phyloP scores from a whole-genome alignment of 805 yeast species.

The Candida succiphila region DNA sequence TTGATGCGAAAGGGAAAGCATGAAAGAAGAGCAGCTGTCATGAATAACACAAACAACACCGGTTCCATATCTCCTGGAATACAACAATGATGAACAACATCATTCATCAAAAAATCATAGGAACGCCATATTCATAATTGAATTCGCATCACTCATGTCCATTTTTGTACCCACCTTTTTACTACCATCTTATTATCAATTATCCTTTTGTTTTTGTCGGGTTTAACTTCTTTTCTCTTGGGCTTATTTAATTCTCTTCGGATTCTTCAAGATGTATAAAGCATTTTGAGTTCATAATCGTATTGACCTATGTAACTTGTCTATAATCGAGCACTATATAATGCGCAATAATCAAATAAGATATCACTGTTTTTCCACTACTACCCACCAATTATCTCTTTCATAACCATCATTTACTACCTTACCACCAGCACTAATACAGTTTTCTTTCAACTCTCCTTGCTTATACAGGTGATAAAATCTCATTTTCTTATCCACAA shows the following conservation, averaged over 20 bases:
- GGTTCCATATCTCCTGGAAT: slow-evolving; percentile 8
- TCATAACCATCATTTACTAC: slow-evolving; percentile 77
- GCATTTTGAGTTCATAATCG: not conserved
- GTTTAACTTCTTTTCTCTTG: too few species aligned
- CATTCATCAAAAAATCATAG: slow-evolving; percentile 7
- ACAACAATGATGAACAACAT: too few species aligned
- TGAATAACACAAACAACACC: slow-evolving; percentile 15
- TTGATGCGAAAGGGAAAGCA: slow-evolving; percentile 91
- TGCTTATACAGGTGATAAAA: slow-evolving; percentile 79
- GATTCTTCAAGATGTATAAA: too few species aligned
- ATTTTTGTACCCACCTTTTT: too few species aligned
- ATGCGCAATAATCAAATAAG: not conserved
- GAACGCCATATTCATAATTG: too few species aligned
- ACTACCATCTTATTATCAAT: too few species aligned
- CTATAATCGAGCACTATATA: not conserved
- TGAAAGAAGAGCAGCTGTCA: slow-evolving; percentile 59
- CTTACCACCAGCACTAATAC: slow-evolving; percentile 57
- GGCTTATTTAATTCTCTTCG: too few species aligned
- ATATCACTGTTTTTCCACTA: slow-evolving; percentile 32
- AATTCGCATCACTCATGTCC: too few species aligned
- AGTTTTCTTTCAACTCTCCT: slow-evolving; percentile 76
- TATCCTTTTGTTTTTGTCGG: too few species aligned
- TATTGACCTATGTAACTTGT: too few species aligned
- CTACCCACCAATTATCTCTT: slow-evolving; percentile 89
- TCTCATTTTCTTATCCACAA: slow-evolving; percentile 34